Percentiles rank a stretch among this genome's conserved stretches.
Evolutionary conservation across 805 yeast species (phyloP).

Genomic region (Yarrowia porcina): DNA sequence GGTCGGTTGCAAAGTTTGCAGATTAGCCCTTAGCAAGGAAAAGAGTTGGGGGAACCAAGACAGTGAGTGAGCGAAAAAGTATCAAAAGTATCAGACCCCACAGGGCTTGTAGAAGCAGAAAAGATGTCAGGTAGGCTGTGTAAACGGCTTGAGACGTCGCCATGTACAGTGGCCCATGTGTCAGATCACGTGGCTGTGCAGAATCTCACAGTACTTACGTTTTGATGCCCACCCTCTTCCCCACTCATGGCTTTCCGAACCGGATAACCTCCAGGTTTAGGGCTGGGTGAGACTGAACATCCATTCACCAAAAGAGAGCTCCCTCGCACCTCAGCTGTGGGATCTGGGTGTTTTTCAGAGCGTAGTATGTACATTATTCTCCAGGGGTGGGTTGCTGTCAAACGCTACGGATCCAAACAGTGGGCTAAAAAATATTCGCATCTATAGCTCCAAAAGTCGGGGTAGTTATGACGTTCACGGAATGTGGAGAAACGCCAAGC

Average conservation of each 20-base stretch:
- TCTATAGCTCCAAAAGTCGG: not conserved
- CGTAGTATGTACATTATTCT: not conserved
- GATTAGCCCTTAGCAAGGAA: not conserved
- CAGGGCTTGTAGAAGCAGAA: not conserved
- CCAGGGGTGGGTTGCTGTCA: constrained; percentile 3
- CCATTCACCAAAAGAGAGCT: not conserved
- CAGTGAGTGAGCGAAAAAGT: not conserved
- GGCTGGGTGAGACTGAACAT: not conserved
- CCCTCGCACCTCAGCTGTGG: constrained; percentile 2
- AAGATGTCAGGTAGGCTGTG: not conserved
- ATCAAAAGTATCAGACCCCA: not conserved
- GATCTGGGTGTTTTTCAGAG: not conserved
- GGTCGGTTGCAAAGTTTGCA: not conserved
- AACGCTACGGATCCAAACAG: not conserved
- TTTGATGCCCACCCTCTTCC: constrained; percentile 7
- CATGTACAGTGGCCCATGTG: not conserved
- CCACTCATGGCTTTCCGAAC: constrained; percentile 10
- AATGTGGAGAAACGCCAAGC: constrained; percentile 7
- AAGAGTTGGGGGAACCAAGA: not conserved
- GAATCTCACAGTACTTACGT: too few relatives aligned
- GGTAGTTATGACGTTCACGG: not conserved
- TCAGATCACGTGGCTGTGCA: not conserved
- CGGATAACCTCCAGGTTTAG: constrained; percentile 20
- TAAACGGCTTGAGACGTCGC: not conserved
- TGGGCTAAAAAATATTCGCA: not conserved